Percentiles rank a stretch among this genome's conserved stretches.
Evolutionary conservation across 306 rosid species (phyloP).

Genomic region (Fragaria ananassa): DNA sequence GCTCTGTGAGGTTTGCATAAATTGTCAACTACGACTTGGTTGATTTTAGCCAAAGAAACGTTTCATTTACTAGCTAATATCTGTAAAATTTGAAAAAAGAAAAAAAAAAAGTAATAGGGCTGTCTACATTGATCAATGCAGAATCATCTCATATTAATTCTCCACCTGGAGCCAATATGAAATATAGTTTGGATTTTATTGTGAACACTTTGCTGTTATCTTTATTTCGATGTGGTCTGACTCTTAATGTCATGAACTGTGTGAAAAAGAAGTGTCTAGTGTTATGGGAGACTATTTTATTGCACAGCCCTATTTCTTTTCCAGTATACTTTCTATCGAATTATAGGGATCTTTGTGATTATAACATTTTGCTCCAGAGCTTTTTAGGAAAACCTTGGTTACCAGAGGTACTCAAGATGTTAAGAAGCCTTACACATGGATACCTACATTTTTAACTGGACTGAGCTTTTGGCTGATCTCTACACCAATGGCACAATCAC

Average conservation of each 20-base stretch:
- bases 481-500: conserved; percentile 62
- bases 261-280: not conserved
- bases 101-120: not conserved
- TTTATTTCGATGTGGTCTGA: not conserved
- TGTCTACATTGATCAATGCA: not conserved
- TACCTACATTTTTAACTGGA: conserved; percentile 55
- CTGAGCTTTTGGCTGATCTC: conserved; percentile 49
- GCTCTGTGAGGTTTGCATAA: not conserved
- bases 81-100: too few species aligned
- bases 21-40: not conserved
- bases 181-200: not conserved
- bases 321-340: not conserved
- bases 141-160: not conserved
- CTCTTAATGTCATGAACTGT: not conserved
- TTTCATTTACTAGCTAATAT: not conserved
- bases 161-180: not conserved
- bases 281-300: not conserved
- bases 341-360: not conserved
- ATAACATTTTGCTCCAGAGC: conserved; percentile 25
- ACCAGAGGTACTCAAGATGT: conserved; percentile 36
- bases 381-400: conserved; percentile 35
- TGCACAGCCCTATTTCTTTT: not conserved
- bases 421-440: conserved; percentile 40
- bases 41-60: not conserved
- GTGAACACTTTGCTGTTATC: not conserved